A percentile compares a stretch with the other conserved stretches of the same genome.
Evolutionary conservation across 257 asterid species (phyloP).

Genomic region (Lavandula angustifolia): DNA sequence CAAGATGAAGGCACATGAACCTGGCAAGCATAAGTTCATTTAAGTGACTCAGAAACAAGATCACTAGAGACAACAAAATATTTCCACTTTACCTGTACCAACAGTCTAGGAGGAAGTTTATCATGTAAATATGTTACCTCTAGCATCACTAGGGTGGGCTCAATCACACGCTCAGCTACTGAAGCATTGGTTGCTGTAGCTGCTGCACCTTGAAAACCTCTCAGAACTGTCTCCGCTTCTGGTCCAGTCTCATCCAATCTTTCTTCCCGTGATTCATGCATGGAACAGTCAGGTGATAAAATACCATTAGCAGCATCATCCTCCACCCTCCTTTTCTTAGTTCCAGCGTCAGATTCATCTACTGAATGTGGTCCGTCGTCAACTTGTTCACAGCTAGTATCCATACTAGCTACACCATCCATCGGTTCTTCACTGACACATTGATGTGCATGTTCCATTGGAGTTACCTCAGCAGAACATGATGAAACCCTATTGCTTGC

Average conservation of each 20-base stretch:
- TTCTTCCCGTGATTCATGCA: conserved; percentile 66
- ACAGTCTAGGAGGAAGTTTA: conserved; percentile 16
- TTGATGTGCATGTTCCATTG: conserved; percentile 64
- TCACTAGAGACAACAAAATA: conserved; percentile 15
- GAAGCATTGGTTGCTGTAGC: conserved; percentile 79
- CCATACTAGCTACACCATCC: conserved; percentile 79
- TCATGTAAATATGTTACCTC: conserved; percentile 60
- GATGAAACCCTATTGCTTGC: conserved; percentile 48
- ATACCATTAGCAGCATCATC: conserved; percentile 74
- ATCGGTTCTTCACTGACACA: conserved; percentile 54
- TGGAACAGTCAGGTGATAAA: conserved; percentile 50
- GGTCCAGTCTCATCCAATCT: conserved; percentile 56
- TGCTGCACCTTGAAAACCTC: conserved; percentile 71
- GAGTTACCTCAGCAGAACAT: conserved; percentile 48
- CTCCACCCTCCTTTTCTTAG: conserved; percentile 75
- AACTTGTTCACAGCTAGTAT: conserved; percentile 66
- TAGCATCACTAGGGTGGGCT: conserved; percentile 95
- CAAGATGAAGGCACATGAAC: conserved; percentile 98
- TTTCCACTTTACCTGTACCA: neutral
- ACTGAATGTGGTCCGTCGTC: conserved; percentile 52
- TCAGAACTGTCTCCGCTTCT: conserved; percentile 48
- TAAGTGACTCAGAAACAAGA: conserved; percentile 24
- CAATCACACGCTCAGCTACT: conserved; percentile 84
- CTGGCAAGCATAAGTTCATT: conserved; percentile 44
- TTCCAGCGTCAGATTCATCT: conserved; percentile 81